Conservation (phyloP, 2,329 filamentous ascomycete species). For the Fusarium ramigenum region DNA sequence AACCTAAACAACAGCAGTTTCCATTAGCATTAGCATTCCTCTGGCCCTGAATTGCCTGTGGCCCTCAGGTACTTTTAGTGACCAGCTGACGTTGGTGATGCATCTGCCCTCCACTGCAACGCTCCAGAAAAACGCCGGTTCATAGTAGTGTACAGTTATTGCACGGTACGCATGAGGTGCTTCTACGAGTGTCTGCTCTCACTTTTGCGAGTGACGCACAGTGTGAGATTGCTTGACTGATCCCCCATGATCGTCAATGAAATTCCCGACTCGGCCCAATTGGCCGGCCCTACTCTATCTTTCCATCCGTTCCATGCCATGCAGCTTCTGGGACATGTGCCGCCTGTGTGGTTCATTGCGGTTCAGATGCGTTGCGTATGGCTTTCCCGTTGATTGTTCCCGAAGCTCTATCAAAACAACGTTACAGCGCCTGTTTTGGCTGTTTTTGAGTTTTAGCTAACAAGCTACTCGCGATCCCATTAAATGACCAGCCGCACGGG, state of each 20-base stretch:
- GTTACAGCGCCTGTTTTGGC: constrained; percentile 14
- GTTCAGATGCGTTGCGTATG: constrained; percentile 5
- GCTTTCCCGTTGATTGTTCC: constrained; percentile 16
- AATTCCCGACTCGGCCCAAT: constrained; percentile 41
- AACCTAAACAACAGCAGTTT: constrained; percentile 30
- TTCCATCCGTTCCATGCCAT: constrained; percentile 18
- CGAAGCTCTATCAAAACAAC: constrained; percentile 16
- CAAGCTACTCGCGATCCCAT: neutral
- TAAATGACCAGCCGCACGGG: constrained; percentile 12
- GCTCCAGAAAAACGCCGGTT: constrained; percentile 15
- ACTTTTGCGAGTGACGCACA: constrained; percentile 14
- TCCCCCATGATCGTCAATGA: constrained; percentile 6
- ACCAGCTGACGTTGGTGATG: constrained; percentile 35
- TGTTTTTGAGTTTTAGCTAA: neutral
- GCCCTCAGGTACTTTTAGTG: constrained; percentile 20
- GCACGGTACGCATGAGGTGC: neutral
- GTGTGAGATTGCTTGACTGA: constrained; percentile 17
- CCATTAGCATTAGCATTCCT: constrained; percentile 23
- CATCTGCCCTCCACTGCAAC: constrained; percentile 20
- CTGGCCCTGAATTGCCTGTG: constrained; percentile 12
- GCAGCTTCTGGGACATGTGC: constrained; percentile 11
- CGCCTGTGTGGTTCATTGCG: neutral
- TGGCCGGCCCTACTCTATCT: constrained; percentile 40
- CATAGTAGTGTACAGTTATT: constrained; percentile 5
- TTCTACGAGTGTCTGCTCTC: constrained; percentile 6